These are phyloP conservation scores for Trichophyton mentagrophytes DNA, from an alignment of 2,329 filamentous ascomycete species.

Conservation along the genomic window DNA sequence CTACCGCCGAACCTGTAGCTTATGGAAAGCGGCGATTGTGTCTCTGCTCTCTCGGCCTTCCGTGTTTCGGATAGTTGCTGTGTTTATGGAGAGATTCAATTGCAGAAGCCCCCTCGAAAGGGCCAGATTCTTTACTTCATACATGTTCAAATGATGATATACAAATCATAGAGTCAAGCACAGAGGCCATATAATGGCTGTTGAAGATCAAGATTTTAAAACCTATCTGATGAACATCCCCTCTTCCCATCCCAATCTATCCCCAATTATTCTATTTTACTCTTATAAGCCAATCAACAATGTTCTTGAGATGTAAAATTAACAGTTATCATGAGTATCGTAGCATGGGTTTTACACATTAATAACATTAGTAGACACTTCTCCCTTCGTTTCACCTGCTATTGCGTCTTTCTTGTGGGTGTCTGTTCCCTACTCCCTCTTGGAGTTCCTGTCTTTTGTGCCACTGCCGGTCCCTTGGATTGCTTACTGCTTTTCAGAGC, in stretches of 20 bases:
- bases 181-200: conserved; percentile 49
- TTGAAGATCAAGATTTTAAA: conserved; percentile 40
- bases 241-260: neutral
- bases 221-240: conserved; percentile 37
- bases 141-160: conserved; percentile 71
- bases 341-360: neutral
- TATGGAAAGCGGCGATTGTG: conserved; percentile 38
- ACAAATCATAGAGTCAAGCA: conserved; percentile 98
- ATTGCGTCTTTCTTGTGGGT: conserved; percentile 3
- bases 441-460: neutral
- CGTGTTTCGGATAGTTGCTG: conserved; percentile 20
- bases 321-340: neutral
- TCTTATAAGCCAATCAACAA: conserved; percentile 2
- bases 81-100: conserved; percentile 17
- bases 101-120: conserved; percentile 55
- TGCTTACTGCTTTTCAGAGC: conserved; percentile 25
- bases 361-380: neutral
- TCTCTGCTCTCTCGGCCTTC: conserved; percentile 18
- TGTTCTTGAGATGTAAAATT: neutral
- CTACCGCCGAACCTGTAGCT: conserved; percentile 37
- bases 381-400: neutral
- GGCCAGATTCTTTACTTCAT: conserved; percentile 43
- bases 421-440: neutral
- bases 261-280: neutral
- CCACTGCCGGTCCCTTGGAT: neutral